Evolutionary conservation across 257 asterid species (phyloP).

Genomic region (Paulownia fortunei): DNA sequence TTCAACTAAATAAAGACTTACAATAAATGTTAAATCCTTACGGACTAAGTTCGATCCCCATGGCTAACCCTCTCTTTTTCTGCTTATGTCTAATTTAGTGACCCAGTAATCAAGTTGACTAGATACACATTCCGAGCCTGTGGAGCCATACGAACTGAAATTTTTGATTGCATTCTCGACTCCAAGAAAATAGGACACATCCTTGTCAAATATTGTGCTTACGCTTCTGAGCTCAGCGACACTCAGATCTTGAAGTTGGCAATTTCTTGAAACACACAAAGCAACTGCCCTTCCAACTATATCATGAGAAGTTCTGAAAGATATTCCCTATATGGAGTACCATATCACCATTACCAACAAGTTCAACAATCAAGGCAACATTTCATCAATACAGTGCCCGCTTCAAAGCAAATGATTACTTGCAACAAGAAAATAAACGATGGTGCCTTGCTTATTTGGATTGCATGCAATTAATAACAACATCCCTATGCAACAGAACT

Average conservation of each 20-base stretch:
- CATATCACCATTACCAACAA: slow-evolving; percentile 18
- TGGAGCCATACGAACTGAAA: slow-evolving; percentile 94
- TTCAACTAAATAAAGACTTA: background rate
- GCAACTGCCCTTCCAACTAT: slow-evolving; percentile 91
- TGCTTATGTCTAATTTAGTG: slow-evolving; percentile 51
- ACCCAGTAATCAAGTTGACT: slow-evolving; percentile 84
- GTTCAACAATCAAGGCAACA: background rate
- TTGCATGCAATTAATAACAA: background rate
- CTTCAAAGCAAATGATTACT: background rate
- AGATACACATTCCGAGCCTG: slow-evolving; percentile 91
- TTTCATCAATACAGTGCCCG: background rate
- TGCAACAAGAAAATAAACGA: background rate
- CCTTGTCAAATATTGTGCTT: slow-evolving; percentile 67
- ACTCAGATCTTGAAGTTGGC: slow-evolving; percentile 70
- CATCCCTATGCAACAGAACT: background rate
- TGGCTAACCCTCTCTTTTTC: background rate
- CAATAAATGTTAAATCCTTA: background rate
- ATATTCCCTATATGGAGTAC: slow-evolving; percentile 65
- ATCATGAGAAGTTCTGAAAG: slow-evolving; percentile 96
- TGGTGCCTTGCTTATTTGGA: background rate
- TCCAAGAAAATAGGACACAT: slow-evolving; percentile 82
- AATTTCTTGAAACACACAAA: slow-evolving; percentile 65
- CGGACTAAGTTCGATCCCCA: background rate
- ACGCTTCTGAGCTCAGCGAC: slow-evolving; percentile 68
- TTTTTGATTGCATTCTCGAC: slow-evolving; percentile 84